Percentiles rank a stretch among this genome's conserved stretches.
Conservation (phyloP, 1,284 basidiomycete species). For the Pisolithus thermaeus region DNA sequence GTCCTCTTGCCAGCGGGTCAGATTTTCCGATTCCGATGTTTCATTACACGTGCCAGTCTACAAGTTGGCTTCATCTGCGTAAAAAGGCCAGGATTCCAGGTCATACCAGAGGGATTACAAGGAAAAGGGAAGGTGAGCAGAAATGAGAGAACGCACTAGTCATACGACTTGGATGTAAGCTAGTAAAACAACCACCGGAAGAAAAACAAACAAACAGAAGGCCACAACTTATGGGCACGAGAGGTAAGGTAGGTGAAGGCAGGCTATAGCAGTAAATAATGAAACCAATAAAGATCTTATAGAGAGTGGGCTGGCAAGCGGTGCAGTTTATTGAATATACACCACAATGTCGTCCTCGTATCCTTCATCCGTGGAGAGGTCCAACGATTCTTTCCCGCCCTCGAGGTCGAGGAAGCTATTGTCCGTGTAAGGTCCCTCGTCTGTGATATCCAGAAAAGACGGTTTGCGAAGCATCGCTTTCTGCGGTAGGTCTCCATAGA, state of each 20-base stretch:
- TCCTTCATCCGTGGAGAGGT: conserved; percentile 42
- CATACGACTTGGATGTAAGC: conserved; percentile 3
- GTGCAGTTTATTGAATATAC: conserved; percentile 13
- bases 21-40: too few relatives aligned
- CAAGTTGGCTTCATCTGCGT: not conserved
- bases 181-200: conserved; percentile 12
- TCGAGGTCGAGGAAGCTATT: conserved; percentile 63
- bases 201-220: conserved; percentile 4
- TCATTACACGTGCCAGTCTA: not conserved
- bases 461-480: conserved; percentile 55
- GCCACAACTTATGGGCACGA: not conserved
- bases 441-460: conserved; percentile 66
- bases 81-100: conserved; percentile 1
- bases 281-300: conserved; percentile 16
- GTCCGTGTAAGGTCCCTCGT: conserved; percentile 29
- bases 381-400: conserved; percentile 53
- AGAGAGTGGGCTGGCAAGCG: conserved; percentile 11
- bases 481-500: conserved; percentile 30
- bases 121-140: not conserved
- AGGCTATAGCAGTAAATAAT: conserved; percentile 21
- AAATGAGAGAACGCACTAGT: not conserved
- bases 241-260: conserved; percentile 12
- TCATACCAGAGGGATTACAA: not conserved
- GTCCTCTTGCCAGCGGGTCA: not conserved
- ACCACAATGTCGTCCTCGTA: conserved; percentile 26